Evolutionary conservation across 2,329 filamentous ascomycete genomes (phyloP).

Genomic region (Monilinia vaccinii-corymbosi): DNA sequence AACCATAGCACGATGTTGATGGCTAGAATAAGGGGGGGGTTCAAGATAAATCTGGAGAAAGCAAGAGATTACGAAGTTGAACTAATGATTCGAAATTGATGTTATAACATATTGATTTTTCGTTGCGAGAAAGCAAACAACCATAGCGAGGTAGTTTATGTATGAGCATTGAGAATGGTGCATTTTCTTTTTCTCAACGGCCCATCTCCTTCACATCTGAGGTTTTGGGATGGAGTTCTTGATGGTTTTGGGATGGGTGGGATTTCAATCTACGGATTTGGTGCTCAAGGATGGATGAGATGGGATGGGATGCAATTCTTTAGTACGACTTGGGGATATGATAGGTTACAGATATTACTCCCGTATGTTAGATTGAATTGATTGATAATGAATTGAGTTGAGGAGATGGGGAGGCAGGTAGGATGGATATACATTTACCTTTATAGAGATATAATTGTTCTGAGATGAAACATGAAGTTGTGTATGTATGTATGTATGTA

Average conservation of each 20-base stretch:
- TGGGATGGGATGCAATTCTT: neutral
- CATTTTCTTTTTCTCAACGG: neutral
- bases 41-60: neutral
- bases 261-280: neutral
- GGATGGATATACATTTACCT: neutral
- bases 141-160: neutral
- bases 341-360: neutral
- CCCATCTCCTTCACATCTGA: neutral
- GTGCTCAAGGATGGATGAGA: neutral
- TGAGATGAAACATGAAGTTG: neutral
- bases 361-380: neutral
- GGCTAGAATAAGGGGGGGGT: neutral
- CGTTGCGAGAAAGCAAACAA: neutral
- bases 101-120: neutral
- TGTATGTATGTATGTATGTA: too few relatives aligned
- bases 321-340: neutral
- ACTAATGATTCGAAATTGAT: neutral
- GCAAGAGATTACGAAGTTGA: neutral
- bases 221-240: neutral
- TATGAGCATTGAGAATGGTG: conserved; percentile 1
- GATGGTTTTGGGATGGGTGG: neutral
- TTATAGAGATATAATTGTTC: neutral
- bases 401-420: neutral
- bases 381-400: neutral
- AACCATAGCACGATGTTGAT: neutral